Evolutionary conservation across 495 filamentous ascomycete species (phyloP), one percentile per base, ranked within the genome.

Genomic region (Astrothelium macrocarpum): DNA sequence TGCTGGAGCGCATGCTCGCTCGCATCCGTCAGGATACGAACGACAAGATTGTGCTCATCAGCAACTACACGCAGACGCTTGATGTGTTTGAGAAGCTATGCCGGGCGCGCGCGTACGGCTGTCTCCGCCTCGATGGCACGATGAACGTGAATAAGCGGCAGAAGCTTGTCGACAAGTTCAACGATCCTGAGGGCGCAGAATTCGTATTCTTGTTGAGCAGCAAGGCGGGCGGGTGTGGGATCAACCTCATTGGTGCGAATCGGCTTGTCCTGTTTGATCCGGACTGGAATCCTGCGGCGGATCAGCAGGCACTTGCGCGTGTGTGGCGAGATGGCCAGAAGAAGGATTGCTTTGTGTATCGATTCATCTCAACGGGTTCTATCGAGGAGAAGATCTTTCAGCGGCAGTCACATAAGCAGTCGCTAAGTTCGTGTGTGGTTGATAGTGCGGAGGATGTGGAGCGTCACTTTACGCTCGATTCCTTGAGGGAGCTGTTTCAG

Each of bases 361-460:
- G 95, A 32, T 97, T 99, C 78, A 97, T 99, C 67, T 88, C 91
- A 0, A 97, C 95, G 0, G 94, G 95, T 1, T 95, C 94, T 0
- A 99, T 99, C 71, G 94, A 99, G 71, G 94, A 99, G 75, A 99
- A 99, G 79, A 97, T 99, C 71, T 99, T 99, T 81, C 95, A 97
- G 76, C 85, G 94, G 7, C 94, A 99, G 72, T 94, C 89, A 2
- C 94, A 99, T 80, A 99, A 99, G 75, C 95, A 97, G 74, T 93
- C 90, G 0, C 81, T 99, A 4, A 96, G 90, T 0, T 94, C 90
- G 0, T 97, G 94, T 72, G 95, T 99, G n/a, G 94, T 99, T 10
- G 94, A 99, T 74, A 89, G 87, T 4, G 94, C 90, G 10, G 91
- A 97, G 73, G 94, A 99, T 64, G 95, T 99, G 1, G 94, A 99